A percentile compares a stretch with the other conserved stretches of the same genome.
Evolutionary conservation across 371 early-diverging fungal species (phyloP).

Genomic region (Mucor piriformis): DNA sequence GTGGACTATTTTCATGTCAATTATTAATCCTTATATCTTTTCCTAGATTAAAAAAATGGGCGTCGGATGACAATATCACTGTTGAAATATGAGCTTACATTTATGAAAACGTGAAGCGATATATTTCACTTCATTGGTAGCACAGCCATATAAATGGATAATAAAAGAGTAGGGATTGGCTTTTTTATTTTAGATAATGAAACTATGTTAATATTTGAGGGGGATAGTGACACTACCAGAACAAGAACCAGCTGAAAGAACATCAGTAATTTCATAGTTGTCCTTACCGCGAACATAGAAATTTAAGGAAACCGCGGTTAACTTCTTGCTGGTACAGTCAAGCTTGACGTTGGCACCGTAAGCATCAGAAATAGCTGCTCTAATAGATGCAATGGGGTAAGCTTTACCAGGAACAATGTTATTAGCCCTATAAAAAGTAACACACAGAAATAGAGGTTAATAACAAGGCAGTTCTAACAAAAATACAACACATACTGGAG

Average conservation of each 20-base stretch:
- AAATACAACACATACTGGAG: conserved; percentile 28
- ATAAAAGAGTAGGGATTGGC: neutral
- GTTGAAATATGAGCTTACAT: too few relatives aligned
- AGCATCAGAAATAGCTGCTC: conserved; percentile 30
- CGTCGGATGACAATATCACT: too few relatives aligned
- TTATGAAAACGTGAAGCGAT: too few relatives aligned
- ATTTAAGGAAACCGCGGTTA: conserved; percentile 37
- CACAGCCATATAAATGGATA: too few relatives aligned
- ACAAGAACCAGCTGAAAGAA: conserved; percentile 31
- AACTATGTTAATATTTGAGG: conserved; percentile 23
- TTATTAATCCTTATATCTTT: too few relatives aligned
- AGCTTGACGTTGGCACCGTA: conserved; percentile 35
- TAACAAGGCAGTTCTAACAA: too few relatives aligned
- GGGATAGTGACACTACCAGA: conserved; percentile 41
- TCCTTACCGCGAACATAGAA: conserved; percentile 47
- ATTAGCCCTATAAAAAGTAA: conserved; percentile 12
- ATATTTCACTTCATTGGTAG: too few relatives aligned
- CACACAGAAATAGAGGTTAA: neutral
- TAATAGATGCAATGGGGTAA: conserved; percentile 35
- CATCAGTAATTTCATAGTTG: conserved; percentile 38
- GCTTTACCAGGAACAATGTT: conserved; percentile 44
- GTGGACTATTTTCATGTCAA: too few relatives aligned
- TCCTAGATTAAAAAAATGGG: too few relatives aligned
- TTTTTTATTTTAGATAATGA: neutral
- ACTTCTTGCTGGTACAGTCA: conserved; percentile 30